Evolutionary conservation across 1,139 yeast genomes (phyloP), one percentile per base, ranked within the genome.

Genomic region (Zygoascus meyerae): DNA sequence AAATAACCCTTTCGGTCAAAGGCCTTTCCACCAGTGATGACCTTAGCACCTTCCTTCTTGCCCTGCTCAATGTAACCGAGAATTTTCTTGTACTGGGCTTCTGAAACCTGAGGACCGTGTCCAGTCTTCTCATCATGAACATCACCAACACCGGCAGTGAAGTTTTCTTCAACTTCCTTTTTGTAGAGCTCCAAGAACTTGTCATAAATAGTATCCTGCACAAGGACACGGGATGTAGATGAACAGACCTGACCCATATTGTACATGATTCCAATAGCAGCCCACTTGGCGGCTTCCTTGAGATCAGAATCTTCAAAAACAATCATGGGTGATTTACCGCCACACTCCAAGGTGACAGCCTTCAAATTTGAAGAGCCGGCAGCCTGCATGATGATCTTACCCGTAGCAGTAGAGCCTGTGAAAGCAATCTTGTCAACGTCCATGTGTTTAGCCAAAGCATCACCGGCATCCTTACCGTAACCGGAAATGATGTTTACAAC

Each of bases 21-120:
- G 58, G 67, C 78, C 60, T 67, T 70, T 50, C 75, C 79, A 58
- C 87, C 86, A 44, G 79, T 64, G 46, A 79, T 65, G 43, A 81
- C 67, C 46, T 73, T 73, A 44, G 92, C 94, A 58, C 95, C 95
- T 69, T 81, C 82, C 35, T 71, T 64, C 65, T 78, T 75, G 59
- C 94, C 95, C 37, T 70, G 67, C 50, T 81, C 77, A 58, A 86
- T 78, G 68, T 82, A 86, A 42, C 71, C 67, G 61, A 80, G 69
- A 52, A 86, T 79, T 69, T 80, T 80, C 48, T 85, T 82, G 57
- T 73, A 77, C 67, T 86, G 95, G 46, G 86, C 92, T 66, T 83
- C 89, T 44, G 90, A 81, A 54, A 86, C 84, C 71, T 86, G 95
- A 46, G 95, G 87, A 63, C 95, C 95, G 75, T 85, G 90, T 75